These are phyloP conservation scores for Anthostomella pinea DNA, from an alignment of 2,329 filamentous ascomycete species.

Conservation along the genomic window DNA sequence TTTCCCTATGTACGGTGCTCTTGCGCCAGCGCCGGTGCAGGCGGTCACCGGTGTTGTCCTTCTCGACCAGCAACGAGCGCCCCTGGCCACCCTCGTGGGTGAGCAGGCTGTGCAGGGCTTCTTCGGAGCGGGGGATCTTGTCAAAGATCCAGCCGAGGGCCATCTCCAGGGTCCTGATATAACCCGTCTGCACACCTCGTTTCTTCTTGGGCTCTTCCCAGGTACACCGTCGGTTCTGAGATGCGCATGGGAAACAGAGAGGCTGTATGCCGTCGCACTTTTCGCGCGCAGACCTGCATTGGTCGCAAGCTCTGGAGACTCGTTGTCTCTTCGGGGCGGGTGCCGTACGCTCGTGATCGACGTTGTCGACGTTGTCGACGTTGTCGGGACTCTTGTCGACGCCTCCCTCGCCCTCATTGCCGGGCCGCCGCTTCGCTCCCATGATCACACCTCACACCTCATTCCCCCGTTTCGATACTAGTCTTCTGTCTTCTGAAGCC, in stretches of 20 bases:
- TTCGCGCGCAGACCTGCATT: conserved; percentile 64
- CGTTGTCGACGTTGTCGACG: conserved; percentile 4
- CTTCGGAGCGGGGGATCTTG: conserved; percentile 57
- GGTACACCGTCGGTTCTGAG: conserved; percentile 62
- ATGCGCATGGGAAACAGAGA: conserved; percentile 63
- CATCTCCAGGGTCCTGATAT: conserved; percentile 70
- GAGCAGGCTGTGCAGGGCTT: conserved; percentile 53
- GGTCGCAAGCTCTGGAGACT: conserved; percentile 67
- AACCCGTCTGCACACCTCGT: conserved; percentile 75
- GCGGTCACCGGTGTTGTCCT: conserved; percentile 51
- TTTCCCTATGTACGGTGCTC: conserved; percentile 59
- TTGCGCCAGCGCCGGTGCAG: conserved; percentile 62
- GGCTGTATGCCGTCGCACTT: conserved; percentile 71
- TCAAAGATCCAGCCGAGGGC: conserved; percentile 66
- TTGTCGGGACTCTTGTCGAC: conserved; percentile 7
- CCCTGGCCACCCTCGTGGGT: conserved; percentile 40
- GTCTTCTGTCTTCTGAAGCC: too few species aligned
- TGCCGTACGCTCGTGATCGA: conserved; percentile 4
- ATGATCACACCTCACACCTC: conserved; percentile 5
- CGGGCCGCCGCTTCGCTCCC: conserved; percentile 10
- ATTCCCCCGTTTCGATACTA: too few species aligned
- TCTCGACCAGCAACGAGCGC: conserved; percentile 48
- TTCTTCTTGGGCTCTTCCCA: conserved; percentile 74
- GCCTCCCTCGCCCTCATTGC: conserved; percentile 8
- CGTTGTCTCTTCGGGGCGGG: conserved; percentile 55